phyloP scores from a whole-genome alignment of 2,329 filamentous ascomycete genomes.

The Venturiaceae sp. region DNA sequence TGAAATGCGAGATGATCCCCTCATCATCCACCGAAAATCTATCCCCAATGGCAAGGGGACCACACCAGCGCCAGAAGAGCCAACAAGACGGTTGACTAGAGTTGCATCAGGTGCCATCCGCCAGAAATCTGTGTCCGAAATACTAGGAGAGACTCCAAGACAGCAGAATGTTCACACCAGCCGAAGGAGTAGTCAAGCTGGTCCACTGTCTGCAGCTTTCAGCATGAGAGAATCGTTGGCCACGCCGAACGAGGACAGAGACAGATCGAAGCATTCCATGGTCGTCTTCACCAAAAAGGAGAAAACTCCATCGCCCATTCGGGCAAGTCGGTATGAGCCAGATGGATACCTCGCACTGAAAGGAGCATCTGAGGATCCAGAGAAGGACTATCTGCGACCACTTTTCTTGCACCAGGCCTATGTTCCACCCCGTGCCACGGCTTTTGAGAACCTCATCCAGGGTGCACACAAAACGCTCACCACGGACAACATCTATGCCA shows the following conservation, averaged over 20 bases:
- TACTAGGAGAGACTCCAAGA: constrained; percentile 42
- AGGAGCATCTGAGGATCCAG: constrained; percentile 35
- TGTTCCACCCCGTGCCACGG: constrained; percentile 41
- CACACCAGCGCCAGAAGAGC: background rate
- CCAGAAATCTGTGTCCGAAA: constrained; percentile 65
- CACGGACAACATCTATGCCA: constrained; percentile 73
- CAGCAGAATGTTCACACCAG: background rate
- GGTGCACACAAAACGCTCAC: constrained; percentile 84
- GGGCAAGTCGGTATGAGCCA: constrained; percentile 16
- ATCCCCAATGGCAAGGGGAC: background rate
- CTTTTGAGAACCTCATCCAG: constrained; percentile 62
- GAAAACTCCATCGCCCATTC: constrained; percentile 9
- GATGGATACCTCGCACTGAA: constrained; percentile 33
- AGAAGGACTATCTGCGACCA: constrained; percentile 52
- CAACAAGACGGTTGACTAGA: constrained; percentile 47
- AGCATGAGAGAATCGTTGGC: background rate
- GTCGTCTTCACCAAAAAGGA: constrained; percentile 67
- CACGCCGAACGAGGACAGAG: background rate
- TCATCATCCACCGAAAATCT: background rate
- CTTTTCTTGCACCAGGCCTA: constrained; percentile 50
- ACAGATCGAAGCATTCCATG: constrained; percentile 57
- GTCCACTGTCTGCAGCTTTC: background rate
- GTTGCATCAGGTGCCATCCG: constrained; percentile 61
- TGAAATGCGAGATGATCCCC: background rate
- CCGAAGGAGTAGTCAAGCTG: background rate